Evolutionary conservation across 2,329 filamentous ascomycete genomes (phyloP), one percentile per base, ranked within the genome.

Genomic region (Cercospora janseana): DNA sequence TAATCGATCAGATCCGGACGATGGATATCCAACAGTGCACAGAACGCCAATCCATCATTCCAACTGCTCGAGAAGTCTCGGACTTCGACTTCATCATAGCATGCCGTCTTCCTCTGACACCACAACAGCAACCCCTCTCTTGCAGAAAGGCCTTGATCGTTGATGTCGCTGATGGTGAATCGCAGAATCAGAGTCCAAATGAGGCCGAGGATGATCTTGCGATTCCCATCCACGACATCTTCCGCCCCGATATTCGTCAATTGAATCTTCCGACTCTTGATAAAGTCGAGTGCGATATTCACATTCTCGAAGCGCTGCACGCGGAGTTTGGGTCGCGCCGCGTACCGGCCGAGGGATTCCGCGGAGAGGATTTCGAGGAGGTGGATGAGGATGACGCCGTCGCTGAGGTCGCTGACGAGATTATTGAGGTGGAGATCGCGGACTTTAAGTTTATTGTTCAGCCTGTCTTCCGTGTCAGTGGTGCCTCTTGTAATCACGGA

Each of bases 111-210:
- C 63, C 93, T 80, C 73, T 98, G 92, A 75, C 93, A 98, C 93
- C 93, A 98, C 18, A 98, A 74, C 50, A 98, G 73, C 63, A 98
- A 74, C 56, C 93, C 93, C 69, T 97, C 93, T 71, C 97, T 96
- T 51, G 93, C 93, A 45, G 92, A 96, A 82, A 97, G 86, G 59
- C 93, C 93, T 77, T 96, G 93, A 70, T 92, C 87, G 69, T 94
- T 97, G 75, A 98, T 98, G 71, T 98, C 93, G 69, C 86, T 96
- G 69, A 98, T 98, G 61, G 93, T 98, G 70, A 98, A 98, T 43
- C 93, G 82, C 60, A 96, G 77, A 85, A 98, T 98, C 56, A 98
- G 78, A 4, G 91, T 98, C 93, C 93, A 98, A 71, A 98, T 96
- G 62, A 98, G 77, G 23, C 93, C 93, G 23, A 98, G 78, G 53